These are phyloP conservation scores for Beauveria sp. DNA, from an alignment of 2,329 filamentous ascomycete genomes.

Conservation along the genomic window DNA sequence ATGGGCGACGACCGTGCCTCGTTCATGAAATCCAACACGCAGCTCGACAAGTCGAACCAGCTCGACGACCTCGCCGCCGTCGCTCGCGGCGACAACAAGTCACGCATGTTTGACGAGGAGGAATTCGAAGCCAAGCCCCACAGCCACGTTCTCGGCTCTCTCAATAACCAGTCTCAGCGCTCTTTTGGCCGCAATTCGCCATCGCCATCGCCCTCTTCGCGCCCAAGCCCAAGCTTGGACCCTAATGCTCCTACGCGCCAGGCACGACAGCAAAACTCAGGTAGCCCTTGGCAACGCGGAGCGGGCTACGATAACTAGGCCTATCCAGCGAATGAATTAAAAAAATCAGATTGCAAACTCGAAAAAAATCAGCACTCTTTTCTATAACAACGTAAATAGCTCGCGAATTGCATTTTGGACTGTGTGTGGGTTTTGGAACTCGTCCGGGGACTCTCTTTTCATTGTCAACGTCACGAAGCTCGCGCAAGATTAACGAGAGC, in stretches of 20 bases:
- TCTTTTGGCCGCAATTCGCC: constrained; percentile 3
- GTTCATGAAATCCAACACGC: constrained; percentile 93
- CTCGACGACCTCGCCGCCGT: constrained; percentile 84
- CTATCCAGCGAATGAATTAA: background rate
- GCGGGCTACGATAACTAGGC: constrained; percentile 3
- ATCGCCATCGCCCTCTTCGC: background rate
- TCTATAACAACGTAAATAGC: background rate
- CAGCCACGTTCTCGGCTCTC: background rate
- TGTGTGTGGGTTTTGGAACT: background rate
- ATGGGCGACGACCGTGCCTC: constrained; percentile 95
- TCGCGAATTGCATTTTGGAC: constrained; percentile 4
- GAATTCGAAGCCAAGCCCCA: constrained; percentile 5
- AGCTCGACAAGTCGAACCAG: constrained; percentile 70
- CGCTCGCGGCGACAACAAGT: constrained; percentile 68
- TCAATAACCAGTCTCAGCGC: constrained; percentile 7
- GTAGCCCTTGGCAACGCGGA: constrained; percentile 9
- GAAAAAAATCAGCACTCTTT: background rate
- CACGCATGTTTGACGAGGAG: constrained; percentile 3
- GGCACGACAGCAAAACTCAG: constrained; percentile 2
- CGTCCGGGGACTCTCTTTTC: background rate
- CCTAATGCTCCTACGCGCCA: background rate
- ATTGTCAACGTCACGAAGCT: background rate
- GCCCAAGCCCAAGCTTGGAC: constrained; percentile 2
- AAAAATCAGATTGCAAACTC: background rate
- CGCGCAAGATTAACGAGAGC: background rate